Base-by-base conservation (phyloP, 2,329 filamentous ascomycete genomes). In the Fusarium pininemorale region DNA sequence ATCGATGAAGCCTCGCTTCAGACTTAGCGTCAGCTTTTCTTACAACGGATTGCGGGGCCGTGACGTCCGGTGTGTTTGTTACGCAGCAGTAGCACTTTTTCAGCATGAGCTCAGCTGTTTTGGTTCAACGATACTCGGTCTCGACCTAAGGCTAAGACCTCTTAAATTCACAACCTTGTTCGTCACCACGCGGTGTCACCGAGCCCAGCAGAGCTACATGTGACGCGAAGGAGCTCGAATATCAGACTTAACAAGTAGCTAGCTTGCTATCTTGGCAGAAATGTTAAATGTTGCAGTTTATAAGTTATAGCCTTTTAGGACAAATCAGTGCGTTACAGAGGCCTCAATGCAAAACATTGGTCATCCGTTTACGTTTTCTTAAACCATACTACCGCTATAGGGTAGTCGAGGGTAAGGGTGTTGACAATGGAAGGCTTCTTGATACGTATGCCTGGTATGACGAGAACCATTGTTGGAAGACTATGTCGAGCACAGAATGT, bases 1-100 rank as follows among this genome's bases (percentile, higher is more conserved):
- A 54, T 57, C 65, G 65, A 57, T 53, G 65, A 54, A 62, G 67
- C 47, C 67, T 74, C 68, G 55, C 63, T 57, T 35, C 54, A 35
- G n/a, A 22, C 32, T 74, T 74, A 65, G 72, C 53, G 67, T 50
- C 57, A 56, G 53, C 50, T 58, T 61, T 50, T 50, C 47, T 50
- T 38, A 66, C 48, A 66, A 68, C 56, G 53, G 66, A 73, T 60
- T 68, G 75, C 71, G 75, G 75, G 75, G 73, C 73, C 61, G 69
- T 35, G 48, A 64, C 38, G 68, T 65, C 68, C 66, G 65, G 44
- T 55, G 41, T 62, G 50, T 54, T 35, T 18, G 42, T 53, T 69
- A 48, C 35, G 32, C 18, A 50, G 28, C 28, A 50, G 28, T n/a
- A 45, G 53, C 38, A 56, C 53, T 58, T 62, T 66, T 50, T 50